Base-by-base conservation (phyloP, 2,329 filamentous ascomycete genomes). In the Tolypocladium tundrense region DNA sequence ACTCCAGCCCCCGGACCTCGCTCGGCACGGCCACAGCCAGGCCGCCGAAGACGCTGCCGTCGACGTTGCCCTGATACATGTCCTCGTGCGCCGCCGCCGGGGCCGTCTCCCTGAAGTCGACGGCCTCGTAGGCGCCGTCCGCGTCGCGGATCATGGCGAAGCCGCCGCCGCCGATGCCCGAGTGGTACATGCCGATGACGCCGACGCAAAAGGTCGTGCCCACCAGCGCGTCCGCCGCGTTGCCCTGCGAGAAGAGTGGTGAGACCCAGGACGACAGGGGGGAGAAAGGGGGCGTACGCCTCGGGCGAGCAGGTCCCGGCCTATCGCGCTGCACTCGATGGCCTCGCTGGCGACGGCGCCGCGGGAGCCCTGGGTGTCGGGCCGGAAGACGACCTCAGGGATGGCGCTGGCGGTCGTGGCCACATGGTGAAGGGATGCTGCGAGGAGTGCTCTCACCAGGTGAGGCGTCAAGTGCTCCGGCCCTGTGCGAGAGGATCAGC, bases 41-140 rank as follows among this genome's bases (percentile, higher is more conserved):
- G 0, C 91, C 91, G 3, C 90, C 88, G 35, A 76, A 77, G 1
- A 93, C 76, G 57, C 89, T 91, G 1, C 81, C 84, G 1, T 79
- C 71, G 1, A 80, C 77, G 62, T 94, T 87, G 57, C 85, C 84
- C 59, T 83, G 79, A 70, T 88, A 97, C 93, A 97, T 97, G 66
- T 95, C 84, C 71, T 91, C 79, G 62, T 80, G 86, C 0, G 91
- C 89, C 0, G 90, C 88, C 0, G 87, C 88, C 0, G 93, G 93
- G 0, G 93, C 93, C 0, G 88, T 85, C 71, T 97, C 93, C 53
- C 93, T 81, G 68, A 96, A 97, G 72, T 97, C 93, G 64, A 97
- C 85, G 59, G 87, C 86, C 68, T 96, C 91, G 68, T 92, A 95
- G 21, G 78, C 77, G n/a, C 91, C 91, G 59, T 90, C 77, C 19